phyloP scores from a whole-genome alignment of 78 protist species.

The Bigelowiella natans region DNA sequence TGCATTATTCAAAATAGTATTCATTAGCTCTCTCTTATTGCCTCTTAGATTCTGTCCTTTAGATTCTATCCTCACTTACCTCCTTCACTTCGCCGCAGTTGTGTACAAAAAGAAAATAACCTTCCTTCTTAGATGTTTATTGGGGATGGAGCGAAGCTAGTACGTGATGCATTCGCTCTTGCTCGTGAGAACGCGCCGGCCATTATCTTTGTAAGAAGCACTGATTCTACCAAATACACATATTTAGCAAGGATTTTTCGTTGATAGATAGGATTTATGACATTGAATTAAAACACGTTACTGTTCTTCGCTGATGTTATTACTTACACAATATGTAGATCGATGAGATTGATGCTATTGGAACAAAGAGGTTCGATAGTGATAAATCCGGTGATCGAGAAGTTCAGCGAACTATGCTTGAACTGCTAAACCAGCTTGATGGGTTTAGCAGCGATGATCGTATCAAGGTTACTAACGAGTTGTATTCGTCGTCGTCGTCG shows the following conservation, averaged over 20 bases:
- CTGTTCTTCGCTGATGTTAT: too few species aligned
- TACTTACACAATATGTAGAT: conserved; percentile 37
- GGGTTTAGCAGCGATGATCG: conserved; percentile 81
- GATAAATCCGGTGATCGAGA: conserved; percentile 95
- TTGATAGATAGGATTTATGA: too few species aligned
- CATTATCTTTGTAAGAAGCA: conserved; percentile 2
- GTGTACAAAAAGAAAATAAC: too few species aligned
- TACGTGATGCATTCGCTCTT: conserved; percentile 97
- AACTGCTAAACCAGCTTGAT: conserved; percentile 96
- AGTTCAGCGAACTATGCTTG: conserved; percentile 98
- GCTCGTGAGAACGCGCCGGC: conserved; percentile 85
- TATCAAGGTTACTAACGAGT: conserved; percentile 58
- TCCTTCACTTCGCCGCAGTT: too few species aligned
- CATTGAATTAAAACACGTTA: too few species aligned
- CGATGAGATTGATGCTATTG: conserved; percentile 99
- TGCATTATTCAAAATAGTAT: too few species aligned
- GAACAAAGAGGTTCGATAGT: conserved; percentile 87
- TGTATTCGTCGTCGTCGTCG: too few species aligned
- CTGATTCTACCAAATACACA: too few species aligned
- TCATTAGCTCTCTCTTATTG: too few species aligned
- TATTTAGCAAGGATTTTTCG: too few species aligned
- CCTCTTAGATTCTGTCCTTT: too few species aligned
- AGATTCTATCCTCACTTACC: too few species aligned
- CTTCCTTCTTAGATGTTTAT: conserved; percentile 78
- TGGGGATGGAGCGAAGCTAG: conserved; percentile 99